Evolutionary conservation across 2,329 filamentous ascomycete genomes (phyloP).

Genomic region (Fusarium siculi): DNA sequence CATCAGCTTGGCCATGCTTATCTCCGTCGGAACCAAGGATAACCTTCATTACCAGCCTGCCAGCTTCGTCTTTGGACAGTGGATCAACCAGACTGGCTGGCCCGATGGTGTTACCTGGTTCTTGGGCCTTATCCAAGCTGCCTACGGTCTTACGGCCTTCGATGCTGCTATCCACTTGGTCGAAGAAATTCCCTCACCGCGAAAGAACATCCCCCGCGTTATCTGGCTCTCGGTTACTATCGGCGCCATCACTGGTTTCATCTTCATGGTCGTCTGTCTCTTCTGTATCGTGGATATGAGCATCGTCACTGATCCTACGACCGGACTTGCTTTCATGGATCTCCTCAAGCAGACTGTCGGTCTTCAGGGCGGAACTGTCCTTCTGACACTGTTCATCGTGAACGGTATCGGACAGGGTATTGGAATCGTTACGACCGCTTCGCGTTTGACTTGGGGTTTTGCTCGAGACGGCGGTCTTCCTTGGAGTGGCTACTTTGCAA

Average conservation of each 20-base stretch:
- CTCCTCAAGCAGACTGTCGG: constrained; percentile 53
- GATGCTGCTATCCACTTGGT: constrained; percentile 69
- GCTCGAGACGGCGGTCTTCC: constrained; percentile 63
- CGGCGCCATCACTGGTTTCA: constrained; percentile 60
- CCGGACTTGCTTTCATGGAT: constrained; percentile 61
- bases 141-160: constrained; percentile 63
- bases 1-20: constrained; percentile 61
- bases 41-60: constrained; percentile 59
- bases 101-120: constrained; percentile 67
- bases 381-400: constrained; percentile 64
- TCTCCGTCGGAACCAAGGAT: constrained; percentile 59
- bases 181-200: constrained; percentile 64
- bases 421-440: constrained; percentile 61
- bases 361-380: constrained; percentile 53
- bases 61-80: constrained; percentile 63
- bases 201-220: constrained; percentile 60
- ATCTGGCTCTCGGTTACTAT: constrained; percentile 63
- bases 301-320: constrained; percentile 51
- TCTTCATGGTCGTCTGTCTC: constrained; percentile 64
- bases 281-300: constrained; percentile 61
- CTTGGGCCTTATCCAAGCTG: constrained; percentile 65
- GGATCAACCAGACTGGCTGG: constrained; percentile 62
- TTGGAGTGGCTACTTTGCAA: constrained; percentile 57
- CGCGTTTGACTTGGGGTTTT: constrained; percentile 64
- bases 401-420: constrained; percentile 65